phyloP scores from a whole-genome alignment of 108 stramenopile species.

The Stephanodiscus minutulus region DNA sequence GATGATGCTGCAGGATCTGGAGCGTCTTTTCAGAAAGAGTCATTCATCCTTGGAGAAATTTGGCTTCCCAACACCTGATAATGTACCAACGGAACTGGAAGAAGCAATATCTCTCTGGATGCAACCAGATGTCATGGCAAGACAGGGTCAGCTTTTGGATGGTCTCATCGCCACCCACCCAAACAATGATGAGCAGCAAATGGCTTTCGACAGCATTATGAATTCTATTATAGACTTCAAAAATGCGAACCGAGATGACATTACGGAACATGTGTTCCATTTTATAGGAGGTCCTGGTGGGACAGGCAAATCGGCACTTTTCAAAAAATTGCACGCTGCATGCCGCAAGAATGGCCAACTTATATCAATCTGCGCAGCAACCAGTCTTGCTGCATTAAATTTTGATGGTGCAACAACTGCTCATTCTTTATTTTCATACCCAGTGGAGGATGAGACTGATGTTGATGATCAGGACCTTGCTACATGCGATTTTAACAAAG shows the following conservation, averaged over 20 bases:
- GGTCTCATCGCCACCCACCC: not conserved
- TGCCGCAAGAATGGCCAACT: not conserved
- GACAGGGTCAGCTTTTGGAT: not conserved
- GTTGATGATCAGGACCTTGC: not conserved
- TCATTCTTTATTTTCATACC: not conserved
- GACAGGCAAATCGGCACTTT: not conserved
- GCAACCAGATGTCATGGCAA: too few relatives aligned
- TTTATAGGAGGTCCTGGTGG: conserved; percentile 1
- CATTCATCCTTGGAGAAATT: not conserved
- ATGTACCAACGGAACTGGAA: not conserved
- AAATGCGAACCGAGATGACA: not conserved
- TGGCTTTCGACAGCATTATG: not conserved
- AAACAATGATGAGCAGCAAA: not conserved
- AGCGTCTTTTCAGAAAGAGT: not conserved
- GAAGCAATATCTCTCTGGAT: too few relatives aligned
- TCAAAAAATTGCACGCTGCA: not conserved
- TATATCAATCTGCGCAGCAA: not conserved
- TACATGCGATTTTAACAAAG: not conserved
- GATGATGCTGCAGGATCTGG: not conserved
- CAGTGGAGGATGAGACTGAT: not conserved
- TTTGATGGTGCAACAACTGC: conserved; percentile 4
- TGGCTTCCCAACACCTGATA: not conserved
- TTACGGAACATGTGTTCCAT: not conserved
- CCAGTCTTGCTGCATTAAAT: not conserved
- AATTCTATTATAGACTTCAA: not conserved